phyloP scores from a whole-genome alignment of 2,329 filamentous ascomycete species.

The Colletotrichum sp. region DNA sequence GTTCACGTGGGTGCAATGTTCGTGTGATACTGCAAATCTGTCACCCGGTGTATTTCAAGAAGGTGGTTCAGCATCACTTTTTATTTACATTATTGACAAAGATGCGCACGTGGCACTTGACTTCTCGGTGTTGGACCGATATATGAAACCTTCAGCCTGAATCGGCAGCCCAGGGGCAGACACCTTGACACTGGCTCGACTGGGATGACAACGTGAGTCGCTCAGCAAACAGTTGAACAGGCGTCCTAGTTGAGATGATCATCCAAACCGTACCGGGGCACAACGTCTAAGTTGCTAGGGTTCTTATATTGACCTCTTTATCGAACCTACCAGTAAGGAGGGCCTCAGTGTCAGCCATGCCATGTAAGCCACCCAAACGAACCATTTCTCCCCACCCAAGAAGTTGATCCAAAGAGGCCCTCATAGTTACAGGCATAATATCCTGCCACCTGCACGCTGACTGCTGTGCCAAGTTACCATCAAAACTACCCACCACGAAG shows the following conservation, averaged over 20 bases:
- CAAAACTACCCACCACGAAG: background rate
- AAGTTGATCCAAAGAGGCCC: background rate
- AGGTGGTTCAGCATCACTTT: background rate
- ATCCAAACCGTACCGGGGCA: background rate
- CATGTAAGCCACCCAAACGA: background rate
- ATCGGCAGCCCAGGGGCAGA: background rate
- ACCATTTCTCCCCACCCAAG: background rate
- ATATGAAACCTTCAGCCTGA: background rate
- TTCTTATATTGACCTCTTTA: background rate
- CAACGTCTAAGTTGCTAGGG: background rate
- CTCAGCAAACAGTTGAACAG: background rate
- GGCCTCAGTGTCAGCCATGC: background rate
- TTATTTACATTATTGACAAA: background rate
- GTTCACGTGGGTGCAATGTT: background rate
- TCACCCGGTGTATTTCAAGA: background rate
- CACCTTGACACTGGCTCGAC: background rate
- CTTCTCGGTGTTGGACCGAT: background rate
- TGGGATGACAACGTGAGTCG: background rate
- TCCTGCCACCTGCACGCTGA: background rate
- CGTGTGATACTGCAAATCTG: background rate
- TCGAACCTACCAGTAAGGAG: background rate
- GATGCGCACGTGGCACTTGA: background rate
- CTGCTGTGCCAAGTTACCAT: background rate
- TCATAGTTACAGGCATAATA: background rate
- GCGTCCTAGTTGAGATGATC: background rate